Conservation (phyloP, 2,329 filamentous ascomycete species). For the Chaetomium globosum region DNA sequence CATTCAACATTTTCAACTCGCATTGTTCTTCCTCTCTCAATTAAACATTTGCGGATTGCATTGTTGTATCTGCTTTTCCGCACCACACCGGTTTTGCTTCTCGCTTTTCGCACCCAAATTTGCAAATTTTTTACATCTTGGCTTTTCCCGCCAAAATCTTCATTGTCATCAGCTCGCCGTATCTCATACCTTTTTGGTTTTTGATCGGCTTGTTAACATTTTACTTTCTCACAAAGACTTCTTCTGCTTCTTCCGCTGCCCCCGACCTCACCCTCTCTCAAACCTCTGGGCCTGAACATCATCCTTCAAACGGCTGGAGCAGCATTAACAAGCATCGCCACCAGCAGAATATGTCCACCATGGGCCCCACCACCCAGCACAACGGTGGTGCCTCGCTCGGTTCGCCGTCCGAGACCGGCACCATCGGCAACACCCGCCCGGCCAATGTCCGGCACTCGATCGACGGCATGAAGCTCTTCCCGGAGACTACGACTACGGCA, state of each 20-base stretch:
- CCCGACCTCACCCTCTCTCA: conserved; percentile 76
- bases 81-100: conserved; percentile 4
- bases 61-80: conserved; percentile 2
- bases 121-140: background rate
- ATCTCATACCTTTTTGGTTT: background rate
- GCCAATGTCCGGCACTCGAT: conserved; percentile 61
- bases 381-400: conserved; percentile 44
- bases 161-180: background rate
- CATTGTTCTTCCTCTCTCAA: conserved; percentile 3
- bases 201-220: conserved; percentile 24
- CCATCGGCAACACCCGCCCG: conserved; percentile 52
- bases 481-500: conserved; percentile 49
- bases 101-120: background rate
- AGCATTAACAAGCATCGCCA: conserved; percentile 70
- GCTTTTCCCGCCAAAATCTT: conserved; percentile 5
- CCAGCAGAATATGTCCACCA: conserved; percentile 59
- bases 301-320: conserved; percentile 58
- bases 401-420: conserved; percentile 50
- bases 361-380: conserved; percentile 45
- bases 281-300: conserved; percentile 63
- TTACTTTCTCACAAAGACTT: conserved; percentile 57
- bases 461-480: conserved; percentile 54
- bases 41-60: conserved; percentile 6
- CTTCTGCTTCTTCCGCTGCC: conserved; percentile 79
- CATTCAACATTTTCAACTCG: conserved; percentile 4